Base-by-base conservation (phyloP, 768 basidiomycete genomes). In the Lactarius hengduanensis region DNA sequence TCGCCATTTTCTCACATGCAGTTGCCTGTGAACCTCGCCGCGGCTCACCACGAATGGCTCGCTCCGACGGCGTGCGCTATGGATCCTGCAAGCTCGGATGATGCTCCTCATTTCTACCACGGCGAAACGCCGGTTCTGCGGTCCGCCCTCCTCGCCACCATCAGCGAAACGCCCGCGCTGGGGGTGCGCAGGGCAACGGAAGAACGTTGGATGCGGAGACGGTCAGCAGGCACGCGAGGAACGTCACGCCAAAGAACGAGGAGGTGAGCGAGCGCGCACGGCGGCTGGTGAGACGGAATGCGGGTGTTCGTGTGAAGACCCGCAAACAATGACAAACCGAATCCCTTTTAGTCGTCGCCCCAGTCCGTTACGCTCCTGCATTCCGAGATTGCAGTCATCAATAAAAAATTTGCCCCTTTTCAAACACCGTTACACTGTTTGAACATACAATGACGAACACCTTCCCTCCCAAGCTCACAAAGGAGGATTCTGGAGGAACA, bases 191-290 rank as follows among this genome's bases (percentile, higher is more conserved):
- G 92, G 92, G 72, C 92, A 94, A 94, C 61, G 92, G 91, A 40
- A 94, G 78, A 50, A 92, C 79, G 73, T 83, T 85, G 26, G 91
- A 91, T 28, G 89, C 90, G 15, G 89, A 88, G 20, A 94, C 92
- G 61, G 92, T 94, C 68, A 91, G 69, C 66, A 94, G 82, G 20
- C 90, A 83, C 30, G 89, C 90, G 75, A 91, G 77, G 76, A 91
- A 92, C 3, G 92, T 94, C 72, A 91, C 77, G 72, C 84, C 87
- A 74, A 94, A 94, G 69, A 93, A 86, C 40, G 88, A 84, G 9
- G 92, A 86, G 68, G 92, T 80, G 78, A 92, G 82, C 70, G 83
- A 84, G 74, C 91, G 90, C 61, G 85, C 84, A 74, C 85, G 85
- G 66, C 74, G 78, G 66, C 74, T 72, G 66, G 83, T 84, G 70